Evolutionary conservation across 2,329 filamentous ascomycete genomes (phyloP), one percentile per base, ranked within the genome.

Genomic region (Sporothrix protearum): DNA sequence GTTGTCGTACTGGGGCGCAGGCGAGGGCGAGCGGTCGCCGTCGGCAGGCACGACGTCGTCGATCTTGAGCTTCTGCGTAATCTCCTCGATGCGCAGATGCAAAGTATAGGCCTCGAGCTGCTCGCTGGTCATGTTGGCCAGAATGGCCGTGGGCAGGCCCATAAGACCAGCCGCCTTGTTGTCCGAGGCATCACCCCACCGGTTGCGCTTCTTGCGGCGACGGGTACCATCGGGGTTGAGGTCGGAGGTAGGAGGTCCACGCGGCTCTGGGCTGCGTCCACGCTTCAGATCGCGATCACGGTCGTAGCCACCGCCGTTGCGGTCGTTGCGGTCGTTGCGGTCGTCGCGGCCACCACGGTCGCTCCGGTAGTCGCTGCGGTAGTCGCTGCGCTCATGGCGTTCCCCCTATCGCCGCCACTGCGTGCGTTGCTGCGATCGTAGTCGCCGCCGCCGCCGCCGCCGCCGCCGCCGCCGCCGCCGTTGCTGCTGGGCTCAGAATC

Each of bases 121-220:
- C 83, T 99, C 96, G 79, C 91, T 95, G 71, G 96, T 99, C 94
- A 99, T 99, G 83, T 95, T 94, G 74, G 94, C 94, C 82, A 95
- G 90, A 81, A 99, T 98, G 78, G 95, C 93, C 19, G 96, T 99
- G 36, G 96, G 94, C 76, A 99, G 87, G 72, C 96, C 96, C 94
- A 99, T 98, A 74, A 99, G 87, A 75, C 96, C 96, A 72, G 96
- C 96, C 73, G 96, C 96, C 86, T 99, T 99, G 85, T 99, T 99
- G 83, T 99, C 96, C 71, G 93, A 91, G 73, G 93, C 93, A 82
- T 98, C 95, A 76, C 96, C 96, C 96, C 96, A 99, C 80, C 96
- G 91, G 81, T 99, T 99, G 81, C 95, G 92, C 91, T 97, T 98
- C 90, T 97, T 97, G 81, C 96, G 69, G 47, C 61, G 70, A 1